Base-by-base conservation (phyloP, 257 asterid species). In the Osmanthus fragrans region DNA sequence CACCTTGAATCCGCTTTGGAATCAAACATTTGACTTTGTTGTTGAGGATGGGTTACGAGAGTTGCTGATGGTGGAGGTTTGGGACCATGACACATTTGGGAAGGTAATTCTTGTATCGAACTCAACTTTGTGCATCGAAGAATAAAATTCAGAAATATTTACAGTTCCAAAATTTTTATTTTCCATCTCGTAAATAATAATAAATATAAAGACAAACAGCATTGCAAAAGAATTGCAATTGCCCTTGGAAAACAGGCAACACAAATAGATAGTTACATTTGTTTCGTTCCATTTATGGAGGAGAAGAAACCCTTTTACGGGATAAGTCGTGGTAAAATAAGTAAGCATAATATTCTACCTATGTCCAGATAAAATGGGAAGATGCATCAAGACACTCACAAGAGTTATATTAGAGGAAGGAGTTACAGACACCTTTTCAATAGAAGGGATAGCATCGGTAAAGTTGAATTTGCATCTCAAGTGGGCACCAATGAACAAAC, bases 11-110 rank as follows among this genome's bases (percentile, higher is more conserved):
- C 99, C 99, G 2, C 96, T 89, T 39, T 95, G 99, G 99, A 90
- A 95, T 80, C 99, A 95, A 77, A 92, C 99, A 16, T 95, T 95
- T 80, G 99, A 95, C 79, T 90, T 95, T 63, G 97, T 95, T 7
- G 98, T 95, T 54, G 98, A 95, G 87, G 96, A 95, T 69, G 99
- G 92, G 33, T 86, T 93, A 85, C 99, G 88, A 36, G 99, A 95
- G 84, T 80, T 95, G 77, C 86, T 95, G 11, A 86, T 95, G 65
- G 30, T 95, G 66, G 99, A 95, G 68, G 97, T 92, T 19, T 95
- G 84, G 82, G 99, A 92, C 56, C 99, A 95, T 72, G 99, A 92
- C 86, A 91, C 96, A 0, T 92, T 95, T 74, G 97, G 97, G 56
- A 91, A 91, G 98, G 99, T 92, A 77, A 71, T 65, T 33, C 49